These are phyloP conservation scores for Naganishia randhawae DNA, from an alignment of 768 basidiomycete species.

Conservation along the genomic window DNA sequence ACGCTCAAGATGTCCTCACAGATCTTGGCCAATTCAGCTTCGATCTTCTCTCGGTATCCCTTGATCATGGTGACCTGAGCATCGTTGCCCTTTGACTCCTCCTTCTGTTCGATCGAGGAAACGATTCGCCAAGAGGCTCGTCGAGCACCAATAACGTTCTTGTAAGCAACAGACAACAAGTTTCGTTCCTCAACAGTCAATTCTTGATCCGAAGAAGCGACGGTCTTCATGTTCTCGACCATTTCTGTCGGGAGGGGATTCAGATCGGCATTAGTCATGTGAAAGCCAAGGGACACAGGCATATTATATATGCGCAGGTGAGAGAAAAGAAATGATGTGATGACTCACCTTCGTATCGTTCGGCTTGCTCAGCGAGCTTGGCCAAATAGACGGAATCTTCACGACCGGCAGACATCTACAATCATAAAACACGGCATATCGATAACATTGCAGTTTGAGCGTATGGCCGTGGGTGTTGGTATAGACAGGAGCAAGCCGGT, in stretches of 20 bases:
- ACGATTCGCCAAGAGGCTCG: slow-evolving; percentile 98
- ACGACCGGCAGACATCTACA: slow-evolving; percentile 61
- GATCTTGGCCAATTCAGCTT: slow-evolving; percentile 92
- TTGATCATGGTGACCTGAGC: slow-evolving; percentile 96
- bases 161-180: slow-evolving; percentile 94
- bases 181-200: slow-evolving; percentile 98
- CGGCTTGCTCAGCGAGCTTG: slow-evolving; percentile 99
- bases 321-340: background rate
- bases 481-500: background rate
- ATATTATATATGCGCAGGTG: too few species aligned
- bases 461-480: background rate
- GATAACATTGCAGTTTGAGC: background rate
- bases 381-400: slow-evolving; percentile 99
- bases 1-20: slow-evolving; percentile 98
- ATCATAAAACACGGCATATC: background rate
- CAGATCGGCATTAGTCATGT: background rate
- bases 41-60: slow-evolving; percentile 95
- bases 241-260: slow-evolving; percentile 60
- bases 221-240: slow-evolving; percentile 99
- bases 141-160: slow-evolving; percentile 98
- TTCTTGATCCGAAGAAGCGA: slow-evolving; percentile 95
- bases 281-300: background rate
- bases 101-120: slow-evolving; percentile 97
- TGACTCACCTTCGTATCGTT: slow-evolving; percentile 87
- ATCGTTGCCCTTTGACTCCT: slow-evolving; percentile 97